A percentile compares a stretch with the other conserved stretches of the same genome.
Evolutionary conservation across 1,284 basidiomycete species (phyloP).

Genomic region (Rhizopogon hawkerae): DNA sequence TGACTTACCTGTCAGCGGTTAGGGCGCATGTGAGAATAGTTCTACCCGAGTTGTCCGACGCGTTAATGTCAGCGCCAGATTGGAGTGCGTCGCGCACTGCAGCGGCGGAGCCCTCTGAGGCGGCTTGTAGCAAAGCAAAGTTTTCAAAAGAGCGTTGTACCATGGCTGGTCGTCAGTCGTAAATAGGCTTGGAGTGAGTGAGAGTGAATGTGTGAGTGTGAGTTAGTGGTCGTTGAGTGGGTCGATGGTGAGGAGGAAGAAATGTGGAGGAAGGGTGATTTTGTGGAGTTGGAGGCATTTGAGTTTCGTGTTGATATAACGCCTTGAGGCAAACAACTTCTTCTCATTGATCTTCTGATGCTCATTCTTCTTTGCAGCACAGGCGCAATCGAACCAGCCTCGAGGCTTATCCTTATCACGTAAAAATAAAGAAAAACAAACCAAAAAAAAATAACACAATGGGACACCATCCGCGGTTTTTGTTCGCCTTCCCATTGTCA

Average conservation of each 20-base stretch:
- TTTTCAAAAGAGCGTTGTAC: slow-evolving; percentile 37
- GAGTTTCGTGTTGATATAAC: slow-evolving; percentile 11
- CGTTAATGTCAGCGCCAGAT: slow-evolving; percentile 59
- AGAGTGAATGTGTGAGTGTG: slow-evolving; percentile 14
- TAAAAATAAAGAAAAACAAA: slow-evolving; percentile 12
- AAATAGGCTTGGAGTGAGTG: slow-evolving; percentile 10
- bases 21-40: slow-evolving; percentile 58
- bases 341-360: slow-evolving; percentile 5
- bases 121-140: slow-evolving; percentile 47
- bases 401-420: slow-evolving; percentile 15
- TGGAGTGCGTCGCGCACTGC: slow-evolving; percentile 45
- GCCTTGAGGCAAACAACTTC: slow-evolving; percentile 5
- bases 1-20: slow-evolving; percentile 56
- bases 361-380: neutral
- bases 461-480: neutral
- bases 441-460: slow-evolving; percentile 8
- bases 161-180: slow-evolving; percentile 29
- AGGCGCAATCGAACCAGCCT: slow-evolving; percentile 11
- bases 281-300: slow-evolving; percentile 6
- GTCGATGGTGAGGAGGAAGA: slow-evolving; percentile 1
- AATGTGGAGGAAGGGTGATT: slow-evolving; percentile 14
- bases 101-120: slow-evolving; percentile 46
- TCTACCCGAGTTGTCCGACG: slow-evolving; percentile 47
- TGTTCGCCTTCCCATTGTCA: neutral
- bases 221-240: slow-evolving; percentile 1